Base-by-base conservation (phyloP, 768 basidiomycete genomes). In the Dioszegia hungarica region DNA sequence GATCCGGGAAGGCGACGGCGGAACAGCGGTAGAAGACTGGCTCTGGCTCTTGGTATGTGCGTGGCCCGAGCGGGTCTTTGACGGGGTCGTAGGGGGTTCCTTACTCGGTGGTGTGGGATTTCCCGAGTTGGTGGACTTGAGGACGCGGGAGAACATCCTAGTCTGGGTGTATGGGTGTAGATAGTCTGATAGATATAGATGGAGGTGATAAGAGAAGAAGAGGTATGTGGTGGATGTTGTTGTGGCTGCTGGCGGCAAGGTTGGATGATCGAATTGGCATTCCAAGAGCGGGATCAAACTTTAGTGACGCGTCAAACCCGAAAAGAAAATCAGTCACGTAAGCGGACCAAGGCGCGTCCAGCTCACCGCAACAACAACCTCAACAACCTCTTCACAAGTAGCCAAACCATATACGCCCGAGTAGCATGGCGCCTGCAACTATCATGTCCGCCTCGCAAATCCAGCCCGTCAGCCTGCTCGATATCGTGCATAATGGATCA, bases 101-200 rank as follows among this genome's bases (percentile, higher is more conserved):
- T 46, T 44, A n/a, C 34, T 28, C 4, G 45, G 61, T 15, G 63
- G 47, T 25, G 64, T 47, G 36, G 63, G 59, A 38, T 58, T 56
- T 40, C 57, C 38, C 58, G 61, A 55, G 31, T 56, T 64, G 36
- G 63, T 71, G 33, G 61, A 57, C 49, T 73, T 72, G n/a, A 75
- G 57, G 17, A 74, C 71, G 34, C 71, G 63, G 43, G 73, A 66
- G 57, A 75, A 71, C 71, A 75, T 75, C 58, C 24, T 69, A 59
- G 10, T 3, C 2, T 27, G 41, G 24, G 33, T 41, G 50, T 29
- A 52, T 33, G 50, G 25, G 37, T 17, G 24, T 34, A 41, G 29
- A 37, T 33, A 24, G 27, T 28, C 38, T 14, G 24, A 40, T 46
- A 31, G 24, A 29, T 46, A 25, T 25, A 28, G 15, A 29, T 28